Conservation (phyloP, 2,329 filamentous ascomycete genomes). For the Arthrobotrys megalospora region DNA sequence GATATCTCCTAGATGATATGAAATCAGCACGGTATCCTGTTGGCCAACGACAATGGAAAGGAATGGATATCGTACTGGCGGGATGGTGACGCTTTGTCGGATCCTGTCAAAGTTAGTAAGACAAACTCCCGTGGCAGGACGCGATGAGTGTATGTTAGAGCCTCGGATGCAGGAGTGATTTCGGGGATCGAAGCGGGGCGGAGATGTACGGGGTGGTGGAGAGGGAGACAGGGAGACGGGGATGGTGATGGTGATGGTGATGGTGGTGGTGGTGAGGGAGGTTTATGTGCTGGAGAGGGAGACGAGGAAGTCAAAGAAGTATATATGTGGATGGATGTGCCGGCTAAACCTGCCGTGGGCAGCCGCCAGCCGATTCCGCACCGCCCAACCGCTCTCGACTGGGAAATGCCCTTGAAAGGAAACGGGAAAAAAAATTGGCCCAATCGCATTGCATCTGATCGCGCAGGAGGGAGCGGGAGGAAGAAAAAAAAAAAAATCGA, state of each 20-base stretch:
- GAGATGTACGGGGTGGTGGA: too few species aligned
- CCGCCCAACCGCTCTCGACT: slow-evolving; percentile 9
- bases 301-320: background rate
- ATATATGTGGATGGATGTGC: background rate
- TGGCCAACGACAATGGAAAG: background rate
- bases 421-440: slow-evolving; percentile 5
- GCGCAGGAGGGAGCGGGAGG: background rate
- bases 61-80: background rate
- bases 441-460: slow-evolving; percentile 31
- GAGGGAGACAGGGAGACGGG: too few species aligned
- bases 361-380: slow-evolving; percentile 32
- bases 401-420: slow-evolving; percentile 22
- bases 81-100: background rate
- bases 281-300: too few species aligned
- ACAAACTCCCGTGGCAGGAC: slow-evolving; percentile 27
- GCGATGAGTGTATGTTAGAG: background rate
- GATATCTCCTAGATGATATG: background rate
- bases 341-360: slow-evolving; percentile 42
- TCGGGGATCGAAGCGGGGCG: too few species aligned
- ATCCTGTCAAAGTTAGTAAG: slow-evolving; percentile 44
- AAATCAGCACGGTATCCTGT: background rate
- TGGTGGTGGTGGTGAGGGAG: background rate
- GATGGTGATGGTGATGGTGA: background rate
- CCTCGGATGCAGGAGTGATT: background rate
- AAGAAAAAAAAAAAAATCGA: slow-evolving; percentile 2